phyloP scores from a whole-genome alignment of 2,329 filamentous ascomycete genomes.

The Stagonosporopsis cucurbitacearum region DNA sequence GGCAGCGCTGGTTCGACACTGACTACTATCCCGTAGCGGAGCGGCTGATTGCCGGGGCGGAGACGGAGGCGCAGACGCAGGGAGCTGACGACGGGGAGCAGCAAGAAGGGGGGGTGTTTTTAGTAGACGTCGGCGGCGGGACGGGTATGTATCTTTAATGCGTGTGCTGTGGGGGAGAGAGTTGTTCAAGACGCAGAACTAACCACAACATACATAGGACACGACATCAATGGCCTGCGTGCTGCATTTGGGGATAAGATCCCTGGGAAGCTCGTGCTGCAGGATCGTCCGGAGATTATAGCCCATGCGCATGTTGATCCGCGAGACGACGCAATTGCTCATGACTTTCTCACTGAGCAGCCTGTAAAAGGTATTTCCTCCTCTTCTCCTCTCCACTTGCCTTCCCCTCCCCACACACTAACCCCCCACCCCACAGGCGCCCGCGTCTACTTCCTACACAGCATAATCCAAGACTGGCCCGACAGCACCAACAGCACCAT shows the following conservation, averaged over 20 bases:
- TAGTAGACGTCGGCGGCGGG: constrained; percentile 36
- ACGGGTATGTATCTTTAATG: constrained; percentile 4
- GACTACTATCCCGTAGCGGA: constrained; percentile 36
- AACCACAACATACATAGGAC: too few species aligned
- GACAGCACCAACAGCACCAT: constrained; percentile 32
- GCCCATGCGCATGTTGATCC: constrained; percentile 28
- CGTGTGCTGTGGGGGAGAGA: not conserved
- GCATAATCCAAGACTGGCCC: constrained; percentile 42
- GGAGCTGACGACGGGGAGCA: too few species aligned
- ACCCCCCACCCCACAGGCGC: constrained; percentile 19
- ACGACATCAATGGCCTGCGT: constrained; percentile 32
- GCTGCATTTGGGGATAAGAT: constrained; percentile 23
- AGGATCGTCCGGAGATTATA: constrained; percentile 34
- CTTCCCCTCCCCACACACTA: not conserved
- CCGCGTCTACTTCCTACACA: constrained; percentile 37
- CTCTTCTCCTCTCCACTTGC: not conserved
- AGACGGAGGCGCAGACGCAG: constrained; percentile 16
- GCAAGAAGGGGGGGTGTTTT: constrained; percentile 18
- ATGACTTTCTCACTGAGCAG: constrained; percentile 45
- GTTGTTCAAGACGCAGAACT: too few species aligned
- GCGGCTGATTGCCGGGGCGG: constrained; percentile 27
- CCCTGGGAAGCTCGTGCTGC: constrained; percentile 29
- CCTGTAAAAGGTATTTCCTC: constrained; percentile 37
- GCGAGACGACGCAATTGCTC: constrained; percentile 37
- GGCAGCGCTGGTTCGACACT: constrained; percentile 30